A percentile compares a stretch with the other conserved stretches of the same genome.
Conservation (phyloP, 345 rosid species). For the Kernera saxatilis region DNA sequence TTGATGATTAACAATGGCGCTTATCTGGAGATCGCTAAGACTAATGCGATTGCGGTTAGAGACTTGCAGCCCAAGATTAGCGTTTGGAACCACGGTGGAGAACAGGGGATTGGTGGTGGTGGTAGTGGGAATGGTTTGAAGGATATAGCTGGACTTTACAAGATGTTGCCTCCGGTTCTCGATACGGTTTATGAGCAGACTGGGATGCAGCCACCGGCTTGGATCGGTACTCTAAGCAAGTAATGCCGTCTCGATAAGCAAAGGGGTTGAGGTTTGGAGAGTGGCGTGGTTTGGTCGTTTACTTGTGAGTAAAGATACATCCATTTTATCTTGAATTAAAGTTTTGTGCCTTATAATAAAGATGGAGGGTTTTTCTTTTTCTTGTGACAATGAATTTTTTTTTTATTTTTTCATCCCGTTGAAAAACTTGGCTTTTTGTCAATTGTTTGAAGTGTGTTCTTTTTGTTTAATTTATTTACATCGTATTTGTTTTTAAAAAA, state of each 20-base stretch:
- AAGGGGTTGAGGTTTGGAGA: not conserved
- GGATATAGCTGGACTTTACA: constrained; percentile 65
- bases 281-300: constrained; percentile 2
- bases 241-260: not conserved
- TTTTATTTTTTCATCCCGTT: not conserved
- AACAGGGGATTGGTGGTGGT: constrained; percentile 5
- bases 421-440: not conserved
- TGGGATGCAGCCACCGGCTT: constrained; percentile 69
- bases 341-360: too few species aligned
- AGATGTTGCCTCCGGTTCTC: constrained; percentile 64
- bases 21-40: constrained; percentile 53
- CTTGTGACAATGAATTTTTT: not conserved
- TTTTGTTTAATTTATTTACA: not conserved
- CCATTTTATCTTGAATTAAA: not conserved
- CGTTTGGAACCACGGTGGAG: constrained; percentile 54
- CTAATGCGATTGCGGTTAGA: constrained; percentile 51
- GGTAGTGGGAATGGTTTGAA: constrained; percentile 38
- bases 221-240: constrained; percentile 41
- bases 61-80: constrained; percentile 69
- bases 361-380: not conserved
- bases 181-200: constrained; percentile 79
- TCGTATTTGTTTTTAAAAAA: not conserved
- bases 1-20: constrained; percentile 51
- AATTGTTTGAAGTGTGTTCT: not conserved
- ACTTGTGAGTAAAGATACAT: constrained; percentile 1